Evolutionary conservation across 495 filamentous ascomycete genomes (phyloP), one percentile per base, ranked within the genome.

Genomic region (Penicillium cataractarum): DNA sequence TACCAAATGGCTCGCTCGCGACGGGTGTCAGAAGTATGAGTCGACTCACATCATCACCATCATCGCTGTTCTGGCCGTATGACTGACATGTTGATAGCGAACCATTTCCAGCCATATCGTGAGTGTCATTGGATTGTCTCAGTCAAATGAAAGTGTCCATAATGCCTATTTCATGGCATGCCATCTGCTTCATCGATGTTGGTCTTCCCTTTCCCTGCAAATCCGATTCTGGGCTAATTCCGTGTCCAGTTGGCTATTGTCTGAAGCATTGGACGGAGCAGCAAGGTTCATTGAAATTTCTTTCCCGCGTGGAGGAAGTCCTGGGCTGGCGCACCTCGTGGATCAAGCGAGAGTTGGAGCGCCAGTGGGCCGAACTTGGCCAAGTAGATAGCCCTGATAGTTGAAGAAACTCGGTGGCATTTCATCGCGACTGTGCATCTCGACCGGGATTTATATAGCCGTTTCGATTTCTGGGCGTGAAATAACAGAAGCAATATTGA

Each of bases 141-240:
- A 62, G 27, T 78, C 76, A 10, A 78, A 78, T 35, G 76, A 78
- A 62, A 75, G 70, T 35, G 76, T 78, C 6, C 65, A 75, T 22
- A 78, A 78, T 60, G 74, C 70, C 21, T 77, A 73, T 50, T 78
- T 78, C 32, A 77, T 78, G 69, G 71, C 70, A 15, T 77, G 71
- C 6, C 76, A 78, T 55, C 49, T 78, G 5, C 60, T 78, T n/a
- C 66, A 76, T 61, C 71, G 74, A 48, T 78, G 73, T 78, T 60
- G 10, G 76, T 63, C 52, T 51, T 37, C 12, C 31, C 15, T n/a
- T 19, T n/a, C 6, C 46, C 48, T 22, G 6, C 15, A 17, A 15
- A 3, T 17, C 1, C 4, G 3, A 7, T 21, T 6, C n/a, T 50
- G 10, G 8, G 19, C 62, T 67, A 32, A 68, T 52, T 24, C 12